Base-by-base conservation (phyloP, 371 early-diverging fungal genomes). In the Basidiobolus meristosporus region DNA sequence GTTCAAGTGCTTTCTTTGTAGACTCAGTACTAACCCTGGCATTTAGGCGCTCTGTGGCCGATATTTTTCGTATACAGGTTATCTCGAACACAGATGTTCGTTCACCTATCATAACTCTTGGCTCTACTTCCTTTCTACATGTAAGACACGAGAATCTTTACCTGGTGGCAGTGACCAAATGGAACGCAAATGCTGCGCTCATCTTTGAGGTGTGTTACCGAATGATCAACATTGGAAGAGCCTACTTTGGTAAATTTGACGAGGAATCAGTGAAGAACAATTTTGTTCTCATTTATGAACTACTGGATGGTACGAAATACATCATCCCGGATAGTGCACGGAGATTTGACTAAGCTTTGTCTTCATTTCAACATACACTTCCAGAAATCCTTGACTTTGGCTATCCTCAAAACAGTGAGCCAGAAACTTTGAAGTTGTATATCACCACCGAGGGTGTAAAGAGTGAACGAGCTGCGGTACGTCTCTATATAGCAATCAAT, bases 1-100 rank as follows among this genome's bases (percentile, higher is more conserved):
- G n/a, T 14, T 36, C 11, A 16, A 14, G 14, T 36, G 18, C 14
- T 18, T 12, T 12, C n/a, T 36, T 36, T 36, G 2, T 12, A 12
- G 37, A 1, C 18, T 36, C 17, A 36, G 14, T 36, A 14, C 12
- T 12, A 36, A 12, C 23, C 29, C 7, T 28, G 10, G n/a, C 23
- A 23, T 22, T 15, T 46, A 88, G 90, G 60, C 91, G 92, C 29
- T 88, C 92, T 26, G 73, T 85, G 10, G 82, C 91, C 2, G 97
- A 96, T 46, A 68, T 90, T 33, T 96, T 96, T 60, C 81, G 97
- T 39, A 89, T 96, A 44, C 91, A 93, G 47, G 91, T 92, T 40
- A 86, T 95, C 44, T 84, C 92, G 15, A 82, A 82, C 43, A 81
- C 85, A 11, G 75, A 86, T 37, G 72, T 85, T 2, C 84, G 81